phyloP scores from a whole-genome alignment of 2,329 filamentous ascomycete species.

The Alternaria novae-zelandiae region DNA sequence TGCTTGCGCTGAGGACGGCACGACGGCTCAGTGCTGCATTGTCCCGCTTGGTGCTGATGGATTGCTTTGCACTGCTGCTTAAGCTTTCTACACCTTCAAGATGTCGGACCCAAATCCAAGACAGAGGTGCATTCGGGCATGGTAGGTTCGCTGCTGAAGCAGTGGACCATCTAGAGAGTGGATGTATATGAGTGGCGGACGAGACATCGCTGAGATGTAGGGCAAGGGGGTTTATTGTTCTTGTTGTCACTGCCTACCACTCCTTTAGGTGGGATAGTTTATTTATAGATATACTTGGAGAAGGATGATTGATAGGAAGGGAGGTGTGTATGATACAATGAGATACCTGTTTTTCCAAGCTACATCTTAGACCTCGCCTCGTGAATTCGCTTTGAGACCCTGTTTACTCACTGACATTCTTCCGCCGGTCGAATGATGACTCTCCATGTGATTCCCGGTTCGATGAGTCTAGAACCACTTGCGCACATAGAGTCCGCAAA shows the following conservation, averaged over 20 bases:
- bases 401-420: not conserved
- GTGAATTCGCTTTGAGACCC: not conserved
- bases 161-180: not conserved
- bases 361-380: not conserved
- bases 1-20: slow-evolving; percentile 18
- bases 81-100: no score
- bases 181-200: not conserved
- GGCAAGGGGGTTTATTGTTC: not conserved
- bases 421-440: fast-evolving
- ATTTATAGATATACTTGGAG: not conserved
- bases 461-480: not conserved
- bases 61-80: slow-evolving; percentile 26
- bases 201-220: not conserved
- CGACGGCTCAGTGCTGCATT: slow-evolving; percentile 26
- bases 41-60: slow-evolving; percentile 18
- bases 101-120: no score
- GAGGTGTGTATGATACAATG: not conserved
- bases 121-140: not conserved
- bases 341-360: not conserved
- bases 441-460: not conserved
- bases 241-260: not conserved
- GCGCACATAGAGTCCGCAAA: not conserved
- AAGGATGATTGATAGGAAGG: not conserved
- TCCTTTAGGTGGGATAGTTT: not conserved
- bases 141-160: not conserved